These are phyloP conservation scores for Ogataea neopini DNA, from an alignment of 805 yeast genomes.

Conservation along the genomic window DNA sequence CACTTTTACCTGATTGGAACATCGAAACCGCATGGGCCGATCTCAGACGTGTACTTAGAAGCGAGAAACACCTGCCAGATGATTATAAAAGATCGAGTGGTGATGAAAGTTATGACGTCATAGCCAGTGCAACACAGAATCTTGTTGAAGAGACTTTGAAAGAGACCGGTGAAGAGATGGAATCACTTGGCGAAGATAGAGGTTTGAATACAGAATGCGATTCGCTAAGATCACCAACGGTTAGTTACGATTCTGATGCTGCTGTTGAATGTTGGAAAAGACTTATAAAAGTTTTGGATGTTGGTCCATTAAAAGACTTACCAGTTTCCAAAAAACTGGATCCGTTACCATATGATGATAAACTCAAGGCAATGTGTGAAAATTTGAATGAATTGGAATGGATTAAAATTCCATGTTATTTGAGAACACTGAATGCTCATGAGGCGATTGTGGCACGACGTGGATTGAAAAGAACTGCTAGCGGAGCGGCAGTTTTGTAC, in stretches of 20 bases:
- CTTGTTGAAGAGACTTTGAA: slow-evolving; percentile 30
- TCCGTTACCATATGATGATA: slow-evolving; percentile 28
- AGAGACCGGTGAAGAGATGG: slow-evolving; percentile 6
- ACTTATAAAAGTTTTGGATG: slow-evolving; percentile 8
- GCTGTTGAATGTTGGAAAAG: not conserved
- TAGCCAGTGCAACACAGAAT: slow-evolving; percentile 31
- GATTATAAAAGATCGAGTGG: not conserved
- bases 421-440: slow-evolving; percentile 78
- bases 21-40: slow-evolving; percentile 14
- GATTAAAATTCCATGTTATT: slow-evolving; percentile 73
- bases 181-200: not conserved
- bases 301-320: slow-evolving; percentile 9
- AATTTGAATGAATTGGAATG: slow-evolving; percentile 67
- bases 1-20: slow-evolving; percentile 16
- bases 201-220: not conserved
- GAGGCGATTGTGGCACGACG: slow-evolving; percentile 82
- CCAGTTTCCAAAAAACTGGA: slow-evolving; percentile 18
- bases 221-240: not conserved
- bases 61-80: slow-evolving; percentile 1
- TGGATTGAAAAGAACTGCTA: slow-evolving; percentile 53
- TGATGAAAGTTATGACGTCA: slow-evolving; percentile 15
- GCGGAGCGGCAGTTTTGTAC: slow-evolving; percentile 52
- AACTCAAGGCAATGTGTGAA: slow-evolving; percentile 40
- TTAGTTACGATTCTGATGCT: slow-evolving; percentile 9
- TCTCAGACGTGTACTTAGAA: slow-evolving; percentile 8